A percentile compares a stretch with the other conserved stretches of the same genome.
Evolutionary conservation across 176 grass and related monocot genomes (phyloP).

Genomic region (Ensete glaucum): DNA sequence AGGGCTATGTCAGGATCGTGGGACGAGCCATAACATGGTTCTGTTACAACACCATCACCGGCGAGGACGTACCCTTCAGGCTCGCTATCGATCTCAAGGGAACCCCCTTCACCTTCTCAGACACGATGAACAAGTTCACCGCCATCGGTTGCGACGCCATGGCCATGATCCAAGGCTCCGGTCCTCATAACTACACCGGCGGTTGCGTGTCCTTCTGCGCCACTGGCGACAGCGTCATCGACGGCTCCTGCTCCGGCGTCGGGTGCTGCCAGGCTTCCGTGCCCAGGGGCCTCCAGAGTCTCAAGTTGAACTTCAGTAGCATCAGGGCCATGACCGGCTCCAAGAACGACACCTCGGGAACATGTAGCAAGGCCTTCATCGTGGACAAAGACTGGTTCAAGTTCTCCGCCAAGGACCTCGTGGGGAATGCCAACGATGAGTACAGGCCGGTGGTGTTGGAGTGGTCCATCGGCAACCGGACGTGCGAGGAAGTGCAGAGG

Average conservation of each 20-base stretch:
- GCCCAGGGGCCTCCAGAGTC: slow-evolving; percentile 5
- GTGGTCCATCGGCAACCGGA: slow-evolving; percentile 14
- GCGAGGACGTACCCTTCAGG: neutral
- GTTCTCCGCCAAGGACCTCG: neutral
- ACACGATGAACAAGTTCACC: slow-evolving; percentile 29
- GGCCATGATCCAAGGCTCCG: slow-evolving; percentile 13
- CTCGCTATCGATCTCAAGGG: neutral
- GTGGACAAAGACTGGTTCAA: neutral
- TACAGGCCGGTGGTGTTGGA: slow-evolving; percentile 10
- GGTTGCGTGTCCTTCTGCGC: slow-evolving; percentile 9
- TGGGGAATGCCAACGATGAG: neutral
- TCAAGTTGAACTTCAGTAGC: neutral
- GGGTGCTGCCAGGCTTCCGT: slow-evolving; percentile 7
- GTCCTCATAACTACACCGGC: neutral
- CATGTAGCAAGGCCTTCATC: slow-evolving; percentile 1
- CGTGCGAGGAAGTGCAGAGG: neutral
- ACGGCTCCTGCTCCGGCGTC: neutral
- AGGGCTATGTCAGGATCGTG: slow-evolving; percentile 11
- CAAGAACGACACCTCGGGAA: neutral
- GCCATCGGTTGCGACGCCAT: slow-evolving; percentile 30
- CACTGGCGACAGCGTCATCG: neutral
- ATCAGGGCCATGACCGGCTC: neutral
- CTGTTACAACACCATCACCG: neutral
- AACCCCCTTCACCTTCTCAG: slow-evolving; percentile 18
- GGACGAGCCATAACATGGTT: neutral